Evolutionary conservation across 2,329 filamentous ascomycete genomes (phyloP).

Genomic region (Passalora sequoiae): DNA sequence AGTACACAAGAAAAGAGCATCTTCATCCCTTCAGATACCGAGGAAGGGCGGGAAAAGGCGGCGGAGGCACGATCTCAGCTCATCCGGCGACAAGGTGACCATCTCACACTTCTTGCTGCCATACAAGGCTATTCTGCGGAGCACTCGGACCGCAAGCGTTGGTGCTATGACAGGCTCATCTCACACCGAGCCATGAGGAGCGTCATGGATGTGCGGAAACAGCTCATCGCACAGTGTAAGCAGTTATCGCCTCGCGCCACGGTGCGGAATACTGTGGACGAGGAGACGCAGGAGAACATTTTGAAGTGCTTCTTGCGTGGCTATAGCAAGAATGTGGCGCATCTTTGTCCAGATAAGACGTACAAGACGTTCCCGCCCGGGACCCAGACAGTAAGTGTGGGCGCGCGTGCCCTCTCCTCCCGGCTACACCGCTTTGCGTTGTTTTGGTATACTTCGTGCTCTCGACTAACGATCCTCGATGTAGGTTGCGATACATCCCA

Average conservation of each 20-base stretch:
- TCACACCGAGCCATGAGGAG: constrained; percentile 61
- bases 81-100: constrained; percentile 57
- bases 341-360: constrained; percentile 50
- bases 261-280: constrained; percentile 23
- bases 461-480: no score
- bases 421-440: no score
- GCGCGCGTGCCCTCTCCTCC: no score
- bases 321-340: constrained; percentile 43
- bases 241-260: constrained; percentile 39
- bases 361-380: constrained; percentile 56
- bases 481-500: constrained; percentile 59
- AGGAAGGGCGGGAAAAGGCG: constrained; percentile 57
- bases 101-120: constrained; percentile 57
- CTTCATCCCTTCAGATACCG: constrained; percentile 55
- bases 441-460: no score
- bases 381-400: constrained; percentile 59
- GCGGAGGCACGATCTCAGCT: constrained; percentile 52
- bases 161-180: constrained; percentile 56
- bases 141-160: constrained; percentile 53
- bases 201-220: constrained; percentile 61
- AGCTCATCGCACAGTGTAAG: constrained; percentile 53
- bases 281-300: constrained; percentile 47
- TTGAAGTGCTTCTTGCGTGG: constrained; percentile 55
- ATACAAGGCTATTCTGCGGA: constrained; percentile 57
- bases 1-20: constrained; percentile 55